Base-by-base conservation (phyloP, 2,329 filamentous ascomycete genomes). In the Cytospora piceicola region DNA sequence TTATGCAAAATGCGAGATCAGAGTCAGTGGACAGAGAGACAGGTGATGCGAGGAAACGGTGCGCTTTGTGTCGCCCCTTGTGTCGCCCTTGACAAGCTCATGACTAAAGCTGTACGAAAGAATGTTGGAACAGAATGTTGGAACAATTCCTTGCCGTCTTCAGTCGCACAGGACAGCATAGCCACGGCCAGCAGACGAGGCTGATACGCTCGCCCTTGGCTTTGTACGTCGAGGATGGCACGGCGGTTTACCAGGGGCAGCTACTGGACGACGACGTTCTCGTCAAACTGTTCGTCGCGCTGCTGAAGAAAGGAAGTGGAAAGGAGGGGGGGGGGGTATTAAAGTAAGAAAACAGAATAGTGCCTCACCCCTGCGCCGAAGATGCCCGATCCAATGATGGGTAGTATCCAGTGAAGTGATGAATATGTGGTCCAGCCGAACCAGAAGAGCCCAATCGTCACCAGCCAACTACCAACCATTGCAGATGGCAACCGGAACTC, bases 351-450 rank as follows among this genome's bases (percentile, higher is more conserved):
- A 32, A 30, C 14, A 12, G 12, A 22, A 36, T 49, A 46, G 22
- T 24, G 24, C 83, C 88, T 81, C 81, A 90, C 87, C 85, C 66
- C 91, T 74, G 83, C 80, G 65, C 88, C 90, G 78, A 93, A 94
- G 54, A 94, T 80, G 52, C 76, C 82, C 32, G 88, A 90, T 24
- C 89, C 91, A 77, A 94, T 88, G 70, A 93, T 89, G 30, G 90
- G 89, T 55, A 88, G 83, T 68, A 92, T 90, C 88, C 88, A 94
- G 77, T 92, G 90, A 58, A 97, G 85, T 71, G 77, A 84, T 2
- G 88, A 77, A 75, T 89, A 94, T 17, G 90, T 90, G 5, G 91
- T 93, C 91, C 93, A 97, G 11, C 88, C 93, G 77, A 97, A 97
- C 78, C 92, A 90, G 76, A 97, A 96, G 20, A 98, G 79, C 8